Base-by-base conservation (phyloP, 768 basidiomycete genomes). In the Boletus reticulatus region DNA sequence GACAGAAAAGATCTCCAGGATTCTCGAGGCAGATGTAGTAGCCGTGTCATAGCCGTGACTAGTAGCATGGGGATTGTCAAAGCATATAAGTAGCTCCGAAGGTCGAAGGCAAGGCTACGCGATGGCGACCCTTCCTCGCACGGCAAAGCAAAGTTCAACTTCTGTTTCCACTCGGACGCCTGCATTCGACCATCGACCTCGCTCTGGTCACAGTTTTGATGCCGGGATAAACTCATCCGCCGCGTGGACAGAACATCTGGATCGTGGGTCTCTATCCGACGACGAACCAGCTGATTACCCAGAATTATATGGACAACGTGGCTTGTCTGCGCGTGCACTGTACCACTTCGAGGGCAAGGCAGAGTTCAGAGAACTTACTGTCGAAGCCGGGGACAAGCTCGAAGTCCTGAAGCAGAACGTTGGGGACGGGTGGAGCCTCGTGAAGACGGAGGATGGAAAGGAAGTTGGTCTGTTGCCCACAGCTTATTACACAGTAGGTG, bases 341-440 rank as follows among this genome's bases (percentile, higher is more conserved):
- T 91, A 88, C 64, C 73, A 79, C 20, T 92, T 92, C 66, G 81
- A 86, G 63, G 90, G 90, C 41, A 87, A 89, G 67, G 72, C 79
- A 1, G 87, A 91, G 62, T 90, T 88, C 62, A 76, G 84, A 43
- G 90, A 92, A 69, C 77, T 92, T 22, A 75, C 67, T 8, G 81
- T 90, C 17, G 75, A 77, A 52, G 88, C 87, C 1, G 89, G 90
- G 13, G 87, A 90, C 59, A 79, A 79, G 57, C 68, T 94, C 20
- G 81, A 85, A 46, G 73, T 91, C n/a, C 63, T 94, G 48, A 85
- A 82, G 58, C 87, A 89, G 57, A 79, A 89, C 50, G 76, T 84
- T 1, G 84, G 83, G 8, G 88, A 91, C 59, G 90, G 89, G 6
- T 92, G 90, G 90, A 91, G 90, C 71, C 75, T 92, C 36, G 86